These are phyloP conservation scores for Apiospora phragmitis DNA, from an alignment of 2,329 filamentous ascomycete genomes.

Conservation along the genomic window DNA sequence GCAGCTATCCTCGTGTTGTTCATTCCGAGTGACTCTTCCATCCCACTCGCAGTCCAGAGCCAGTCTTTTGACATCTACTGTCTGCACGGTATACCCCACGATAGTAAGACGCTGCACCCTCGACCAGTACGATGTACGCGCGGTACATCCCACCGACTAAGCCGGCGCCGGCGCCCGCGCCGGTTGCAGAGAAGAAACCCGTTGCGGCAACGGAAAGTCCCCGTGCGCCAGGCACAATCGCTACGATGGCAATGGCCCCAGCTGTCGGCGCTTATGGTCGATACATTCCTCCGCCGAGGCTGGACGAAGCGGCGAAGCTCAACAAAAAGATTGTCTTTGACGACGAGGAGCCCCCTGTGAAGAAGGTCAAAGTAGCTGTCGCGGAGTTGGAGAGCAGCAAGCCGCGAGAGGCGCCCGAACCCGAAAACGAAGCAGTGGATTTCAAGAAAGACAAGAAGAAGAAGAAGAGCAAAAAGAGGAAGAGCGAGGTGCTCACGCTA, in stretches of 20 bases:
- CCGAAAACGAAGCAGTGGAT: neutral
- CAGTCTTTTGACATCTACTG: neutral
- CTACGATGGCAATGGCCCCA: slow-evolving; percentile 9
- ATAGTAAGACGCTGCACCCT: neutral
- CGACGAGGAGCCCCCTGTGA: slow-evolving; percentile 31
- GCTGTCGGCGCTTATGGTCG: slow-evolving; percentile 33
- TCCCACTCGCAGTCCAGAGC: neutral
- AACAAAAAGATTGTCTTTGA: slow-evolving; percentile 19
- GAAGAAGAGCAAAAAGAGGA: slow-evolving; percentile 22
- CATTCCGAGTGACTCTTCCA: neutral
- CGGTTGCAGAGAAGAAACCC: neutral
- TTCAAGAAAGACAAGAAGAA: slow-evolving; percentile 31
- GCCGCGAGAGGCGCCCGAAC: neutral
- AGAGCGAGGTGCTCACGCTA: slow-evolving; percentile 26
- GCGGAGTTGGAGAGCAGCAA: neutral
- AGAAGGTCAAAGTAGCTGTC: slow-evolving; percentile 32
- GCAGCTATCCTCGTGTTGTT: neutral
- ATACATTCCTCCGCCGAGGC: slow-evolving; percentile 37
- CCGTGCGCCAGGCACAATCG: neutral
- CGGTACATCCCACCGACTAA: slow-evolving; percentile 39
- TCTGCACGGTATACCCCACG: neutral
- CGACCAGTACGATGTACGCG: slow-evolving; percentile 36
- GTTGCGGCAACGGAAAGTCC: no score
- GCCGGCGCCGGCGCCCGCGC: neutral
- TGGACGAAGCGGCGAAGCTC: slow-evolving; percentile 12